Base-by-base conservation (phyloP, 2,329 filamentous ascomycete genomes). In the Hymenotorrendiella dingleyae region DNA sequence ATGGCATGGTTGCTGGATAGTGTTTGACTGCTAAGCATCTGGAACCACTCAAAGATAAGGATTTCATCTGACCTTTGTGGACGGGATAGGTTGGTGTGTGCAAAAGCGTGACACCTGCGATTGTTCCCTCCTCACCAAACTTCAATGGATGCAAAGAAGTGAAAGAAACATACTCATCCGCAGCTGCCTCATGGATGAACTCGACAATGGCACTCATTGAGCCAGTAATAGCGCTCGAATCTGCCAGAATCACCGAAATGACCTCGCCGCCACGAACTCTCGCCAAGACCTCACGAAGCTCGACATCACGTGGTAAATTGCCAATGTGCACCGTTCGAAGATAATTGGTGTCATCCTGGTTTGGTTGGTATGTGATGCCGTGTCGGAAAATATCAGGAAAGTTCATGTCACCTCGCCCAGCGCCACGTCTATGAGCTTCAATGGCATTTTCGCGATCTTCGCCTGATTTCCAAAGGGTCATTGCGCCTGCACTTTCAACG, bases 191-290 rank as follows among this genome's bases (percentile, higher is more conserved):
- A 6, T 47, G 32, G 5, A 52, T 28, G 39, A 60, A 61, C 2
- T 49, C 44, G 16, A 61, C 32, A 14, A 55, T n/a, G 1, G 48
- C 56, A 14, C 39, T 49, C 30, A 49, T 46, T 2, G 35, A 40
- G 4, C 49, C 50, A 2, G 35, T 47, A 3, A 11, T 19, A 19
- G 4, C 43, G 48, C 16, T 54, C 30, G 11, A 52, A 3, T 20
- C 58, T 14, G 7, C 32, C 21, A n/a, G 50, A 42, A 32, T 36
- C 36, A 4, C 41, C 6, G 41, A 43, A 12, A 54, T 14, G 2
- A 61, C 30, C 21, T 50, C 42, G 2, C 57, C 58, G 7, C 55
- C 56, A 26, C 54, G 23, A 22, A 59, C 51, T 9, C 51, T 38
- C 1, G 37, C 40, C 11, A 61, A 30, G 2, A 61, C 46, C 35